phyloP scores from a whole-genome alignment of 331 rosid genomes.

The Malus hybrid region DNA sequence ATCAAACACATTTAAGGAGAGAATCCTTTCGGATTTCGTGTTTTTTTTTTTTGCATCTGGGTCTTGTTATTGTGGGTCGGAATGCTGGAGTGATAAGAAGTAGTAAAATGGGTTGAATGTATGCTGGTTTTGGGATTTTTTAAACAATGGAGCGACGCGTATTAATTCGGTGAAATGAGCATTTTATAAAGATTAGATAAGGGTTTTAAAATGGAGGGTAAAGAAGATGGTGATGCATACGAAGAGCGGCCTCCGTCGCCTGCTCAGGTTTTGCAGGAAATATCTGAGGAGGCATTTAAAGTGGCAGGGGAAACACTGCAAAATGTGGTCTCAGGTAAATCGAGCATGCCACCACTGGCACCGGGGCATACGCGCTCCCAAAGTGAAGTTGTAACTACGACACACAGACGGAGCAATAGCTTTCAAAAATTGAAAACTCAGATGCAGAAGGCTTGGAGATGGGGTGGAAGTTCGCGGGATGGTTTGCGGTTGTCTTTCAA shows the following conservation, averaged over 20 bases:
- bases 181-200: constrained; percentile 30
- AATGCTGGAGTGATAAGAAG: constrained; percentile 16
- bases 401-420: constrained; percentile 41
- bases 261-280: constrained; percentile 42
- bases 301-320: constrained; percentile 61
- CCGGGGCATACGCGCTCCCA: constrained; percentile 52
- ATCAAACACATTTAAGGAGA: constrained; percentile 13
- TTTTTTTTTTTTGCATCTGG: constrained; percentile 14
- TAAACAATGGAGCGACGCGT: constrained; percentile 9
- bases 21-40: constrained; percentile 3
- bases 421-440: constrained; percentile 58
- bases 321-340: constrained; percentile 31
- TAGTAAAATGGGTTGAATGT: constrained; percentile 19
- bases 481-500: constrained; percentile 38
- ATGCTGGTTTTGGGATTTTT: constrained; percentile 10
- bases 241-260: constrained; percentile 49
- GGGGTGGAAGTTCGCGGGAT: constrained; percentile 45
- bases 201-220: constrained; percentile 44
- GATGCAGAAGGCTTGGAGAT: constrained; percentile 63
- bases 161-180: constrained; percentile 27
- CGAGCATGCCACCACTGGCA: constrained; percentile 29
- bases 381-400: constrained; percentile 44
- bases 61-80: constrained; percentile 6
- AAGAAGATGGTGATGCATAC: constrained; percentile 39
- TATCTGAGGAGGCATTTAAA: constrained; percentile 56